Base-by-base conservation (phyloP, 2,329 filamentous ascomycete species). In the Fusarium incarnatum region DNA sequence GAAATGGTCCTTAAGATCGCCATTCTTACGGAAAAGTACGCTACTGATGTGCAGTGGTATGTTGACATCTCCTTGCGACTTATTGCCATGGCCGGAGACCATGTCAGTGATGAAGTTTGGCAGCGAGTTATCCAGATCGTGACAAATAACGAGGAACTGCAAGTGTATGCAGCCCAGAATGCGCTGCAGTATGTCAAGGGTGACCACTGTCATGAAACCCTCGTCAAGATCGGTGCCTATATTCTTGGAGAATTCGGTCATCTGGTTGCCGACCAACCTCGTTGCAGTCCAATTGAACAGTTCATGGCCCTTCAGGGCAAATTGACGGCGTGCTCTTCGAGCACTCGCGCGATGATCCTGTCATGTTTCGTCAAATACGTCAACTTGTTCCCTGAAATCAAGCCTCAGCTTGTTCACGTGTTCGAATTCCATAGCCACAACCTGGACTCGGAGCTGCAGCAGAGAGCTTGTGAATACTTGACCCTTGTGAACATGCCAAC, bases 1-100 rank as follows among this genome's bases (percentile, higher is more conserved):
- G 96, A 99, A 80, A 99, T 99, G 96, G 96, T 98, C 6, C 85
- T 99, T 68, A 99, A 99, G 83, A 97, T 99, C 81, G 96, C 96
- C 55, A 99, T 99, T 76, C 81, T 99, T 70, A 98, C 97, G 1
- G 96, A 99, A 79, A 98, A 98, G 79, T 99, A 99, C 79, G 96
- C 96, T 25, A 98, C 94, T 1, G 96, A 99, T 77, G 93, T 97
- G 22, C 95, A 98, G 83, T 99, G 96, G 96, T 99, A 99, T 80
- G 97, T 99, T 68, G 95, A 99, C 78, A 98, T 98, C 73, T 97
- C 96, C 13, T 85, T 99, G 72, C 90, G 95, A 59, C 87, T 99
- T 55, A 94, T 99, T 63, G 94, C 95, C 62, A 94, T 98, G 89
- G 96, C 97, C 5, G 96, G 96, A 72, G 96, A 99, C 77, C 96